Base-by-base conservation (phyloP, 2,329 filamentous ascomycete genomes). In the Seiridium unicorne region DNA sequence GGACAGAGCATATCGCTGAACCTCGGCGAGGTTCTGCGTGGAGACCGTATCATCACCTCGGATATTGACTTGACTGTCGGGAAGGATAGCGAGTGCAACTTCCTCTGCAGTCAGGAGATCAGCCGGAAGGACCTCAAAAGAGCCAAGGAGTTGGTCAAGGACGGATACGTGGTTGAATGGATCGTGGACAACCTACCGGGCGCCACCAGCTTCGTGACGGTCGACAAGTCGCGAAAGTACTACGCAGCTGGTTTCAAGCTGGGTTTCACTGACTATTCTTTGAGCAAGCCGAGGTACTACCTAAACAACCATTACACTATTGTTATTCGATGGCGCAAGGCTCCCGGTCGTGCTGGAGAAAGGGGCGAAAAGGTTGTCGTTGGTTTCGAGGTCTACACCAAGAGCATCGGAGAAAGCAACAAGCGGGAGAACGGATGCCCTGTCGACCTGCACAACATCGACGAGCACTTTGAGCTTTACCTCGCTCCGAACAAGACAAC, bases 111-210 rank as follows among this genome's bases (percentile, higher is more conserved):
- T 44, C 83, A 82, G 55, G 82, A 89, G 58, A 79, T 95, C 13
- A 84, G 84, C 63, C 82, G 85, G 44, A 79, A 81, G 51, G 89
- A 88, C 51, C 74, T 96, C 60, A 82, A 84, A 66, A 84, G 86
- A 71, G 89, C 90, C 4, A 85, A 84, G 66, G 81, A 93, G 63
- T 77, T 96, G 69, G 88, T 96, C 44, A 84, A 84, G 62, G 85
- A 93, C 57, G 91, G 90, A 42, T 96, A 95, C 73, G 87, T 95
- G n/a, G 88, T 89, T 2, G 92, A 96, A 74, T 96, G 92, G 93
- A 96, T 96, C 66, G 90, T 95, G 64, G 92, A 97, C 74, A 96
- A 96, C 69, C 81, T 97, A 8, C 92, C 93, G 1, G 92, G 92
- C 5, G 92, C 92, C 42, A 96, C 92, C 7, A 93, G 89, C 73